These are phyloP conservation scores for Hericium coralloides DNA, from an alignment of 768 basidiomycete species.

Conservation along the genomic window DNA sequence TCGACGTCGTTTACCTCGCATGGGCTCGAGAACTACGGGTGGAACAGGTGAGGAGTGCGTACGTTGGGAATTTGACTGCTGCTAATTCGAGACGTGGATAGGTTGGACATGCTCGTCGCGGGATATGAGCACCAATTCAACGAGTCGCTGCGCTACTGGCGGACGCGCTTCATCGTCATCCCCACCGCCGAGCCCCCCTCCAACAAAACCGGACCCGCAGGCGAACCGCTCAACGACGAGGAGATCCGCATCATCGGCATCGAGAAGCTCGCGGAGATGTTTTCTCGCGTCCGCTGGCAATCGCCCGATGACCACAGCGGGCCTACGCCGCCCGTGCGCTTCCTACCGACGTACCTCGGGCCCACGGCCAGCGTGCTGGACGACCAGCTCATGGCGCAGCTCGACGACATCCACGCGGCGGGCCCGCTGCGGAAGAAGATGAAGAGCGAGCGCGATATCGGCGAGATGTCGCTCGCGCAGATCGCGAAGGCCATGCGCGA, in stretches of 20 bases:
- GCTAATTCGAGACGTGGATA: slow-evolving; percentile 20
- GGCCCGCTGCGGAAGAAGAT: slow-evolving; percentile 74
- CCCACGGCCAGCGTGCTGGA: slow-evolving; percentile 77
- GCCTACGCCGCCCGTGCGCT: slow-evolving; percentile 49
- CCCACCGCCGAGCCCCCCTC: slow-evolving; percentile 68
- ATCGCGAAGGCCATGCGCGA: slow-evolving; percentile 83
- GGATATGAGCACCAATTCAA: slow-evolving; percentile 75
- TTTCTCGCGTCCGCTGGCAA: slow-evolving; percentile 79
- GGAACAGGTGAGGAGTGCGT: slow-evolving; percentile 57
- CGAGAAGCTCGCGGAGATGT: slow-evolving; percentile 83
- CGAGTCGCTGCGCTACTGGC: slow-evolving; percentile 85
- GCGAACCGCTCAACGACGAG: slow-evolving; percentile 76
- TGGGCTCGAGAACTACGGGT: slow-evolving; percentile 75
- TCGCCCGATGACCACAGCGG: slow-evolving; percentile 42
- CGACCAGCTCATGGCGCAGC: slow-evolving; percentile 64
- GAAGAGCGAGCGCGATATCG: slow-evolving; percentile 68
- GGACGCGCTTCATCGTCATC: slow-evolving; percentile 88
- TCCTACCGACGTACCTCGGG: slow-evolving; percentile 79
- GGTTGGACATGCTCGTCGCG: slow-evolving; percentile 78
- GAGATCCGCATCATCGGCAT: slow-evolving; percentile 86
- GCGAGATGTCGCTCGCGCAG: slow-evolving; percentile 48
- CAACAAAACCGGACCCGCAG: slow-evolving; percentile 45
- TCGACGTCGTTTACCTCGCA: slow-evolving; percentile 67
- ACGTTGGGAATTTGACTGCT: background rate
- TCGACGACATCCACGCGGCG: slow-evolving; percentile 71